Evolutionary conservation across 176 grass and related monocot species (phyloP).

Genomic region (Carex myosuroides): DNA sequence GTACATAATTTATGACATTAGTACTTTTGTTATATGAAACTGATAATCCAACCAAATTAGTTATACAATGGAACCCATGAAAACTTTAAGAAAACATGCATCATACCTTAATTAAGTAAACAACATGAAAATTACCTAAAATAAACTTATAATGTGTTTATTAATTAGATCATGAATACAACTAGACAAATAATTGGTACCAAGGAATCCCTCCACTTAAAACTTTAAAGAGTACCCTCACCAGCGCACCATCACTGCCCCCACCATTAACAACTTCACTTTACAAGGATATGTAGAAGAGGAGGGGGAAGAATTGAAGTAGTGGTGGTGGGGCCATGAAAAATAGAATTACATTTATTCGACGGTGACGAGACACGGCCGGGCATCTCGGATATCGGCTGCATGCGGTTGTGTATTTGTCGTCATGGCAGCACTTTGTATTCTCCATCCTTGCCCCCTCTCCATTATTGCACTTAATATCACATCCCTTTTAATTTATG

Average conservation of each 20-base stretch:
- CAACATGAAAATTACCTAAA: neutral
- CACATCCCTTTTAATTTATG: neutral
- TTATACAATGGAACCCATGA: neutral
- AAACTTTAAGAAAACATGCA: neutral
- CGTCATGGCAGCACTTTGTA: neutral
- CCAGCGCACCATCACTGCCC: neutral
- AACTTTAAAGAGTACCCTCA: neutral
- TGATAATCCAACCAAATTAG: neutral
- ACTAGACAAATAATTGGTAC: neutral
- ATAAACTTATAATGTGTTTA: neutral
- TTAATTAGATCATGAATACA: neutral
- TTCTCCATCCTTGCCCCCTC: neutral
- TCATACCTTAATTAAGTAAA: neutral
- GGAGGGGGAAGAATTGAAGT: neutral
- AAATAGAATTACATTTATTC: neutral
- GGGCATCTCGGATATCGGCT: neutral
- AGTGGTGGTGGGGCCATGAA: neutral
- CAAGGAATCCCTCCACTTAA: neutral
- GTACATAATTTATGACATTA: too few relatives aligned
- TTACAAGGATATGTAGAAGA: neutral
- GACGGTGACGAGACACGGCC: neutral
- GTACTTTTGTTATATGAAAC: too few relatives aligned
- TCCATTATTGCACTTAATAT: neutral
- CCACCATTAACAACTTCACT: conserved; percentile 16
- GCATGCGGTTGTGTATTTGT: neutral